Conservation (phyloP, 2,329 filamentous ascomycete species). For the Fusarium ramigenum region DNA sequence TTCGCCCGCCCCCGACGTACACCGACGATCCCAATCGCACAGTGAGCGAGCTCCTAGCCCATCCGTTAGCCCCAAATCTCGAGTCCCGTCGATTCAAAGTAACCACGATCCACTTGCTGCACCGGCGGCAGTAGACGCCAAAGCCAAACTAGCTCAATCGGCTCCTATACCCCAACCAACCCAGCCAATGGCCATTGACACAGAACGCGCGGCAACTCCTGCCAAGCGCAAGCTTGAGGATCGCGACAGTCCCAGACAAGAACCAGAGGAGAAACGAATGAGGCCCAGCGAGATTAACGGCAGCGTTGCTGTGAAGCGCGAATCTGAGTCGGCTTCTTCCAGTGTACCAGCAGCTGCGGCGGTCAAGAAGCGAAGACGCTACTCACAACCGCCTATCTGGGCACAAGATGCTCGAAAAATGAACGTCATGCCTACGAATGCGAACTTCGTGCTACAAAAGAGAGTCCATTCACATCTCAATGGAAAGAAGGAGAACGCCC, state of each 20-base stretch:
- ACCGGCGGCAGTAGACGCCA: slow-evolving; percentile 45
- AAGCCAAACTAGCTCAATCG: slow-evolving; percentile 26
- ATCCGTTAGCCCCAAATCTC: slow-evolving; percentile 83
- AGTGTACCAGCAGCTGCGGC: slow-evolving; percentile 47
- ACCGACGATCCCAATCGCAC: slow-evolving; percentile 62
- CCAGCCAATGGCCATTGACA: slow-evolving; percentile 44
- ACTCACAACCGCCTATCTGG: slow-evolving; percentile 57
- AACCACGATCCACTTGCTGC: slow-evolving; percentile 48
- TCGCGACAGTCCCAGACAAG: slow-evolving; percentile 58
- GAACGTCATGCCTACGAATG: slow-evolving; percentile 49
- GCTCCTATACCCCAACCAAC: slow-evolving; percentile 39
- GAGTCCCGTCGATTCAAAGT: slow-evolving; percentile 62
- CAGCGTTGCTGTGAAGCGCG: slow-evolving; percentile 31
- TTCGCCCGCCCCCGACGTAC: slow-evolving; percentile 52
- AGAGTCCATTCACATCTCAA: slow-evolving; percentile 47
- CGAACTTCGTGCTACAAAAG: slow-evolving; percentile 44
- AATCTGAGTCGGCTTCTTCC: slow-evolving; percentile 43
- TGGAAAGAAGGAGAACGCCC: slow-evolving; percentile 51
- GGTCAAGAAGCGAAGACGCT: slow-evolving; percentile 53
- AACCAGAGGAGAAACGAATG: slow-evolving; percentile 58
- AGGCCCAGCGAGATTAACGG: slow-evolving; percentile 62
- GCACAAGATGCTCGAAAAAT: slow-evolving; percentile 53
- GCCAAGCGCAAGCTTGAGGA: slow-evolving; percentile 54
- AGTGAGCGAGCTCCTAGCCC: slow-evolving; percentile 75
- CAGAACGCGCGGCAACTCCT: slow-evolving; percentile 48